These are phyloP conservation scores for Westerdykella aurantiaca DNA, from an alignment of 2,329 filamentous ascomycete species.

Conservation along the genomic window DNA sequence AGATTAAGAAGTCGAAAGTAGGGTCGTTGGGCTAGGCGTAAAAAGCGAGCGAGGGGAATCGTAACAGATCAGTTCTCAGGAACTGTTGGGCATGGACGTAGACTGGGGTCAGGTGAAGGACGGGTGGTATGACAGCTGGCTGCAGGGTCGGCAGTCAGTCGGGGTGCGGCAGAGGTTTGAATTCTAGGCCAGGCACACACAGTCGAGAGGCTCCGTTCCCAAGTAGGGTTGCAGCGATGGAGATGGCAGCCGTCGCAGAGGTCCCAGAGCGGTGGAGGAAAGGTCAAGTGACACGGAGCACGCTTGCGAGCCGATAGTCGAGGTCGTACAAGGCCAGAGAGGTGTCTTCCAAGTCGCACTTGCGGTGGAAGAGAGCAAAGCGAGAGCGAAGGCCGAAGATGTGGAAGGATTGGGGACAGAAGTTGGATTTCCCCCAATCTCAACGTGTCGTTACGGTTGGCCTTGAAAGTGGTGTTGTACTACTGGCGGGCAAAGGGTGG, in stretches of 20 bases:
- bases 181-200: constrained; percentile 5
- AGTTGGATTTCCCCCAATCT: too few relatives aligned
- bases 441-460: too few relatives aligned
- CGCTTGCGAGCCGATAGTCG: constrained; percentile 17
- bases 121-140: background rate
- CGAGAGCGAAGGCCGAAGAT: too few relatives aligned
- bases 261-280: constrained; percentile 17
- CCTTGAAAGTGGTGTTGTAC: too few relatives aligned
- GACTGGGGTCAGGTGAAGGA: background rate
- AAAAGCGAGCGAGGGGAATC: constrained; percentile 4
- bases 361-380: background rate
- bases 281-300: constrained; percentile 24
- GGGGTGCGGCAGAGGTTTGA: background rate
- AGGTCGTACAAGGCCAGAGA: constrained; percentile 29
- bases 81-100: constrained; percentile 9
- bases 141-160: background rate
- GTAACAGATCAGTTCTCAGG: background rate
- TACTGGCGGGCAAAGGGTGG: background rate
- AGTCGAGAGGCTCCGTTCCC: background rate
- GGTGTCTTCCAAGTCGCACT: constrained; percentile 13
- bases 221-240: constrained; percentile 8
- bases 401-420: too few relatives aligned
- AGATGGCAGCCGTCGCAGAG: constrained; percentile 2
- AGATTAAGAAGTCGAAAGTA: constrained; percentile 1
- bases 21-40: constrained; percentile 1